Conservation (phyloP, 1,284 basidiomycete species). For the Ganoderma lingzhi region DNA sequence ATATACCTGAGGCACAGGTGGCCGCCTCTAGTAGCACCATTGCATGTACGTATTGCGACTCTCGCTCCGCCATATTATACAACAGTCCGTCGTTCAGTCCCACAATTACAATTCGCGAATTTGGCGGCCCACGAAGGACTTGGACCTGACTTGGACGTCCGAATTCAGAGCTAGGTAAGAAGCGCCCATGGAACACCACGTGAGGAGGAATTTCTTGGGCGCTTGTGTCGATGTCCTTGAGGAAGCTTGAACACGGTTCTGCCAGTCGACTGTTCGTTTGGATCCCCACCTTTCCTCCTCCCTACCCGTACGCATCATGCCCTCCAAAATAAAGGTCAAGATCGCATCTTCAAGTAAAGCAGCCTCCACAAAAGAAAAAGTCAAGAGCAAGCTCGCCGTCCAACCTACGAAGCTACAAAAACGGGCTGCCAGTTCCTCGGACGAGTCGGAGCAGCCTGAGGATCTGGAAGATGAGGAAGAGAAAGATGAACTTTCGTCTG, state of each 20-base stretch:
- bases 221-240: neutral
- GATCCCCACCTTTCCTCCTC: neutral
- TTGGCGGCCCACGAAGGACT: too few species aligned
- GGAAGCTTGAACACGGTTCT: too few species aligned
- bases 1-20: too few species aligned
- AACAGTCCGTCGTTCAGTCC: too few species aligned
- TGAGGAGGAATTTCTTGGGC: conserved; percentile 26
- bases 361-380: conserved; percentile 12
- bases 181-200: conserved; percentile 4
- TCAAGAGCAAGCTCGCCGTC: conserved; percentile 11
- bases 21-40: too few species aligned
- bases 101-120: too few species aligned
- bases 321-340: conserved; percentile 20
- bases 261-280: neutral
- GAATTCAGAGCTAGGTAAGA: neutral
- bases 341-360: conserved; percentile 5
- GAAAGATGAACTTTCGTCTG: conserved; percentile 33
- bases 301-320: conserved; percentile 8
- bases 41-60: too few species aligned
- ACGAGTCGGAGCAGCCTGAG: conserved; percentile 25
- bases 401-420: conserved; percentile 24
- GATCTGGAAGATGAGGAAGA: conserved; percentile 42
- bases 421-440: conserved; percentile 22
- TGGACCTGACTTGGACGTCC: too few species aligned
- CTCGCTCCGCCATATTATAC: too few species aligned